Evolutionary conservation across 2,329 filamentous ascomycete species (phyloP).

Genomic region (Alternaria burnsii): DNA sequence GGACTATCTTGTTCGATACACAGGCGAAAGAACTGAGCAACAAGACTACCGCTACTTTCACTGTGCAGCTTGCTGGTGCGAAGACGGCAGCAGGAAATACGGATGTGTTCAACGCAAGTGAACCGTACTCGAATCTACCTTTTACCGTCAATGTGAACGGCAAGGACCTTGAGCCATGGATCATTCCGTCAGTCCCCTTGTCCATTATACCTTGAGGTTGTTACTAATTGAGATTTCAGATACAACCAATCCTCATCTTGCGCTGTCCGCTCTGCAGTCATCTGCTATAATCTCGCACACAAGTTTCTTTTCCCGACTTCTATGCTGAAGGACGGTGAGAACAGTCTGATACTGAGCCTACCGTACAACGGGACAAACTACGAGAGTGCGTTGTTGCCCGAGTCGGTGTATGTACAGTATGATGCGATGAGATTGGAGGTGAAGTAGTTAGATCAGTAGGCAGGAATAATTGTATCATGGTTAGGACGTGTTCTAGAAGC

Average conservation of each 20-base stretch:
- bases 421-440: conserved; percentile 70
- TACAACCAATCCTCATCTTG: conserved; percentile 68
- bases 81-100: conserved; percentile 71
- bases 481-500: background rate
- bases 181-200: conserved; percentile 59
- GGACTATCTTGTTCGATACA: conserved; percentile 33
- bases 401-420: conserved; percentile 69
- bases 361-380: conserved; percentile 68
- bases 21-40: conserved; percentile 49
- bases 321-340: conserved; percentile 61
- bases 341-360: conserved; percentile 65
- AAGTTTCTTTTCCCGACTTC: conserved; percentile 66
- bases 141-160: conserved; percentile 62
- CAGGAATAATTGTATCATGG: background rate
- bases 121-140: conserved; percentile 63
- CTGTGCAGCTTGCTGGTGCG: conserved; percentile 69
- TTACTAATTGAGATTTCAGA: conserved; percentile 33
- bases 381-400: conserved; percentile 55
- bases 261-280: conserved; percentile 66
- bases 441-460: conserved; percentile 33
- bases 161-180: conserved; percentile 59
- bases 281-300: conserved; percentile 68
- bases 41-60: conserved; percentile 62
- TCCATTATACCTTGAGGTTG: no score
- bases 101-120: conserved; percentile 63